Percentiles rank a stretch among this genome's conserved stretches.
Evolutionary conservation across 306 rosid species (phyloP).

Genomic region (Cicer cuneatum): DNA sequence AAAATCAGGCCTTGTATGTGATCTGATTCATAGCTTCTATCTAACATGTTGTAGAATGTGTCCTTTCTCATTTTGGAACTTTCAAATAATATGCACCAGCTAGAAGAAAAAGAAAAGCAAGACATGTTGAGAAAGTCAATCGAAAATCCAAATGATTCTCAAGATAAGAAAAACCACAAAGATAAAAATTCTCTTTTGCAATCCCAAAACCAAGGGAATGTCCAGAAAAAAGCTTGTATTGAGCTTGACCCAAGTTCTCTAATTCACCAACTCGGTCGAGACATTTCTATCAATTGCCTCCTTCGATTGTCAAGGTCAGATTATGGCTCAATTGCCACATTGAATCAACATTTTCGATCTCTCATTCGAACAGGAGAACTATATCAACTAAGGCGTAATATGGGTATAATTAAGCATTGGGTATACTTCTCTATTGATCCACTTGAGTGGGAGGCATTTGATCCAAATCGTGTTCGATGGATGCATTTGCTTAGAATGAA

Average conservation of each 20-base stretch:
- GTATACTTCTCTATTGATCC: constrained; percentile 72
- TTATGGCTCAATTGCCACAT: constrained; percentile 61
- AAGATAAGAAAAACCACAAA: constrained; percentile 40
- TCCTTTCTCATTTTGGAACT: too few species aligned
- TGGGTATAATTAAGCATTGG: constrained; percentile 72
- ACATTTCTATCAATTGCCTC: constrained; percentile 63
- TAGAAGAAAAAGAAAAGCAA: neutral
- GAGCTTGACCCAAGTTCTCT: constrained; percentile 44
- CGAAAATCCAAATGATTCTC: neutral
- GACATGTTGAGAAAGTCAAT: neutral
- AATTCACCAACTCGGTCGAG: constrained; percentile 62
- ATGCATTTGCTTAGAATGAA: constrained; percentile 66
- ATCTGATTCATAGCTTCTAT: too few species aligned
- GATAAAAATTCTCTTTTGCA: too few species aligned
- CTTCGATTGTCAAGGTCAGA: constrained; percentile 69
- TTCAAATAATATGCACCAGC: too few species aligned
- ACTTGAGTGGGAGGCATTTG: constrained; percentile 72
- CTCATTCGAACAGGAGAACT: constrained; percentile 65
- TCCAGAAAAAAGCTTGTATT: constrained; percentile 31
- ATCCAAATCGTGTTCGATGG: constrained; percentile 63
- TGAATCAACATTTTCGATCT: constrained; percentile 62
- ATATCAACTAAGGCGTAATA: constrained; percentile 55
- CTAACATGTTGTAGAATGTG: too few species aligned
- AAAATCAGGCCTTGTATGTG: too few species aligned
- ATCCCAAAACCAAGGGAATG: neutral